A percentile compares a stretch with the other conserved stretches of the same genome.
phyloP scores from a whole-genome alignment of 768 basidiomycete genomes.

The Melanogaster broomeanus region DNA sequence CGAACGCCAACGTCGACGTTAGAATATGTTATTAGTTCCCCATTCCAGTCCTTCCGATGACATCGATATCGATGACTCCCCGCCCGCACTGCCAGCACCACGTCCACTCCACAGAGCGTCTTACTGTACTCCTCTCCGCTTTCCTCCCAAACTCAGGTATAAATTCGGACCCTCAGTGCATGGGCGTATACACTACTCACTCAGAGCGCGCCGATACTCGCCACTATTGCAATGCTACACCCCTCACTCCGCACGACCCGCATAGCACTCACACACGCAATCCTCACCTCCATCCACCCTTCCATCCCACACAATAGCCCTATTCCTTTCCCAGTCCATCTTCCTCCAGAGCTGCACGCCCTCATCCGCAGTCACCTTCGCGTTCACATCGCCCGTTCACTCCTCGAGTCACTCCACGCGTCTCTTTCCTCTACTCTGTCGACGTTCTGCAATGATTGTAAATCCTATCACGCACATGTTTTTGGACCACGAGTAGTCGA shows the following conservation, averaged over 20 bases:
- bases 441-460: conserved; percentile 49
- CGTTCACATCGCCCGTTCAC: conserved; percentile 41
- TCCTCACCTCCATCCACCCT: conserved; percentile 50
- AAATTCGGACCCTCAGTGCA: conserved; percentile 9
- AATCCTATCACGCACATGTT: conserved; percentile 53
- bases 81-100: neutral
- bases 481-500: conserved; percentile 53
- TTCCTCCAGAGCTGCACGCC: conserved; percentile 57
- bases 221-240: conserved; percentile 18
- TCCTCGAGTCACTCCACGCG: conserved; percentile 42
- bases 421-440: conserved; percentile 36
- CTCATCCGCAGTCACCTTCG: conserved; percentile 51
- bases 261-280: conserved; percentile 51
- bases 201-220: too few species aligned
- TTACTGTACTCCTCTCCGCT: conserved; percentile 20
- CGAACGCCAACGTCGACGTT: too few species aligned
- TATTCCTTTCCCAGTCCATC: conserved; percentile 23
- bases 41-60: too few species aligned
- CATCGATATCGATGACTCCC: neutral
- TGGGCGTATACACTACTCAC: neutral
- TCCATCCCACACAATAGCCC: conserved; percentile 36
- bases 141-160: conserved; percentile 20
- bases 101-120: conserved; percentile 3
- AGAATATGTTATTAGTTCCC: too few species aligned
- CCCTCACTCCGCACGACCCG: conserved; percentile 38